A percentile compares a stretch with the other conserved stretches of the same genome.
Conservation (phyloP, 805 yeast species). For the Metschnikowia reukaufii region DNA sequence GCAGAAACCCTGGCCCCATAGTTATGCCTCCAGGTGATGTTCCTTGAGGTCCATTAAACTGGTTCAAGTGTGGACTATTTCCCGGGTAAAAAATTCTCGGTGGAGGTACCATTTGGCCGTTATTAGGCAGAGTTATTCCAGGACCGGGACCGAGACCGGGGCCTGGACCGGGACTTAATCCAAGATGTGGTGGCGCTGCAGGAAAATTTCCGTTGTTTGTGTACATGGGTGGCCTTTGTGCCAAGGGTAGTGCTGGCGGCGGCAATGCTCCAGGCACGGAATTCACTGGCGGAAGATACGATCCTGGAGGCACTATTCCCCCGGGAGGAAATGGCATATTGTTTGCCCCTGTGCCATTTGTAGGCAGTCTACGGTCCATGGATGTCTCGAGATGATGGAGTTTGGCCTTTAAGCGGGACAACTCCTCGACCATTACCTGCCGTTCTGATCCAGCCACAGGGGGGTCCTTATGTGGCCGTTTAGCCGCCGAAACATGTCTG, state of each 20-base stretch:
- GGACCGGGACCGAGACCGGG: neutral
- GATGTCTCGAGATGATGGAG: slow-evolving; percentile 2
- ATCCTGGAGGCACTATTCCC: neutral
- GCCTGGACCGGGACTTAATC: neutral
- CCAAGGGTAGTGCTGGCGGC: neutral
- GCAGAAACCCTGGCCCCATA: neutral
- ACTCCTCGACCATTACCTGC: neutral
- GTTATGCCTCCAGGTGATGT: neutral
- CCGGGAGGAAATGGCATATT: neutral
- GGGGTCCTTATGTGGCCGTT: neutral
- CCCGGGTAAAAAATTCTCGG: neutral
- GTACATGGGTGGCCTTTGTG: neutral
- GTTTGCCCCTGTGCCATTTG: neutral
- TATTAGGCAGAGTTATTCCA: neutral
- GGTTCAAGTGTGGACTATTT: neutral
- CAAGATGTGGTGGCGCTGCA: neutral
- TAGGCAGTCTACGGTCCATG: neutral
- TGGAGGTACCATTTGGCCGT: neutral
- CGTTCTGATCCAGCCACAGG: neutral
- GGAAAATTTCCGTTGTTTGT: neutral
- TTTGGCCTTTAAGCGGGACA: neutral
- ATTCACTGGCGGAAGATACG: neutral
- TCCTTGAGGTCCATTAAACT: neutral
- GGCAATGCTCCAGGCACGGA: neutral
- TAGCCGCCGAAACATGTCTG: neutral